phyloP scores from a whole-genome alignment of 352 stramenopile species.

The Blastocystis sp. region DNA sequence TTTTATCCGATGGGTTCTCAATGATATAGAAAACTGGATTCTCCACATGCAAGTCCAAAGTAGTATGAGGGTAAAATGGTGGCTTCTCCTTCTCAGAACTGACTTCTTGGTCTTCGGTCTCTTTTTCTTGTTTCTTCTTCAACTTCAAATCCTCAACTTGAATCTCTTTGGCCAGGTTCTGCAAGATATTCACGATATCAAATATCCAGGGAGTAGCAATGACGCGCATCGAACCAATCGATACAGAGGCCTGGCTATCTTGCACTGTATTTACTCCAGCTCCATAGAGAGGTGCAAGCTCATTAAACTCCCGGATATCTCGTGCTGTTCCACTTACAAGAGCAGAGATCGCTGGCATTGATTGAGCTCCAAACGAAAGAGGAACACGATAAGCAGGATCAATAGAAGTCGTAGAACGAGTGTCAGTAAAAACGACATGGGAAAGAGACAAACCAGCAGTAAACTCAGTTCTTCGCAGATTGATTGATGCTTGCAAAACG shows the following conservation, averaged over 20 bases:
- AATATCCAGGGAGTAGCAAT: constrained; percentile 38
- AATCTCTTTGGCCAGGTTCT: not conserved
- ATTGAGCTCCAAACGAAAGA: not conserved
- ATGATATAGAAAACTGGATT: constrained; percentile 54
- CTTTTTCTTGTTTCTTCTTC: not conserved
- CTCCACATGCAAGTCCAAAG: constrained; percentile 3
- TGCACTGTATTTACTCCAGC: not conserved
- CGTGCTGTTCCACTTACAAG: not conserved
- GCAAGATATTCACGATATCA: constrained; percentile 46
- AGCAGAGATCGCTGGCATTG: constrained; percentile 1
- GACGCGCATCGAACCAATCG: constrained; percentile 1
- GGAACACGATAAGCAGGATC: not conserved
- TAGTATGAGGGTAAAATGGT: not conserved
- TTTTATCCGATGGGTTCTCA: not conserved
- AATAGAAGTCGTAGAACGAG: not conserved
- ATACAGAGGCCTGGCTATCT: not conserved
- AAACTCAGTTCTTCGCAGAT: not conserved
- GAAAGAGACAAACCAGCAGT: not conserved
- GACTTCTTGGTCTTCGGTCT: not conserved
- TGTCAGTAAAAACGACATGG: not conserved
- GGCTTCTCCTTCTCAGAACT: not conserved
- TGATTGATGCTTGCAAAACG: not conserved
- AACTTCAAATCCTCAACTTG: not conserved
- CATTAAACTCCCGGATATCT: not conserved
- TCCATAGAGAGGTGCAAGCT: not conserved